These are phyloP conservation scores for Neurospora africana DNA, from an alignment of 495 filamentous ascomycete genomes.

Conservation along the genomic window DNA sequence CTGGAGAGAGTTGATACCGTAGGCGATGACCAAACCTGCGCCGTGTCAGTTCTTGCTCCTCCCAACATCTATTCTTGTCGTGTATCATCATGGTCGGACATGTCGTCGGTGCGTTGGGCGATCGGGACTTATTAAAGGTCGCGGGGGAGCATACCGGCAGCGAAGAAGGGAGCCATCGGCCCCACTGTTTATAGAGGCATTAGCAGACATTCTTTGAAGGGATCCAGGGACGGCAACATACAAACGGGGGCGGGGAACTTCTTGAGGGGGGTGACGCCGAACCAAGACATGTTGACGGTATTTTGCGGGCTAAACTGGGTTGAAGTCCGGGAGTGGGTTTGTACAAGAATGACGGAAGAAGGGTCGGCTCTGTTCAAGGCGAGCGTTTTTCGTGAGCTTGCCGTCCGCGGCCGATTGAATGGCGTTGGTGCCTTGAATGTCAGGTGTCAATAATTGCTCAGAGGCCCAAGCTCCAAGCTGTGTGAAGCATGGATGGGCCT, in stretches of 20 bases:
- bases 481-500: neutral
- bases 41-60: slow-evolving; percentile 5
- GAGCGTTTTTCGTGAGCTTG: slow-evolving; percentile 34
- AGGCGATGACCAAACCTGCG: slow-evolving; percentile 68
- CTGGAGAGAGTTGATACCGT: slow-evolving; percentile 74
- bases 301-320: slow-evolving; percentile 8
- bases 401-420: slow-evolving; percentile 5
- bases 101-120: neutral
- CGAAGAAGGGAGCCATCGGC: slow-evolving; percentile 86
- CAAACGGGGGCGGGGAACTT: slow-evolving; percentile 83
- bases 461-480: neutral
- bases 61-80: neutral
- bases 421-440: slow-evolving; percentile 4
- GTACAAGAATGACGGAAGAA: slow-evolving; percentile 1
- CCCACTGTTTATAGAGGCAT: slow-evolving; percentile 47
- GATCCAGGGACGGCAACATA: slow-evolving; percentile 42
- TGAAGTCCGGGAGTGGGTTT: slow-evolving; percentile 13
- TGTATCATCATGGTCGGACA: neutral
- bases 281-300: slow-evolving; percentile 58
- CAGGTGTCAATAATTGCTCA: slow-evolving; percentile 1
- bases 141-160: slow-evolving; percentile 61
- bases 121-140: neutral
- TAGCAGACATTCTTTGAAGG: slow-evolving; percentile 10
- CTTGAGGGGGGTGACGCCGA: slow-evolving; percentile 57
- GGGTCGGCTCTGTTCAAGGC: slow-evolving; percentile 16